Percentiles rank a stretch among this genome's conserved stretches.
Conservation (phyloP, 2,329 filamentous ascomycete genomes). For the Paracoccidioides brasiliensis region DNA sequence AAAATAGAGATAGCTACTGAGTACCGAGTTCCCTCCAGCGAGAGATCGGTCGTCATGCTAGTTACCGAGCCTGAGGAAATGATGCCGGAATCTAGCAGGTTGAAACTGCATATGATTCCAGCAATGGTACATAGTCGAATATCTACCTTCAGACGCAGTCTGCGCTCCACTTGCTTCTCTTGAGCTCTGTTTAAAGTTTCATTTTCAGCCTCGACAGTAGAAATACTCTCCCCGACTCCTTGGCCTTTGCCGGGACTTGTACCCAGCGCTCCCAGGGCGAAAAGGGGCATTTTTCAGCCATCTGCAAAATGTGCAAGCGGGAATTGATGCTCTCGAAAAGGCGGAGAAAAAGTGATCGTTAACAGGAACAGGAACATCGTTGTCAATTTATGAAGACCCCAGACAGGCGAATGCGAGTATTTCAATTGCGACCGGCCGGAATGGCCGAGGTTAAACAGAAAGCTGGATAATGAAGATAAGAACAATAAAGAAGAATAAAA, state of each 20-base stretch:
- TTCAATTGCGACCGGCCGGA: background rate
- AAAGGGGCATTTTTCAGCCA: background rate
- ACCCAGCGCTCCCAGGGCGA: background rate
- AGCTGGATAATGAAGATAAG: too few species aligned
- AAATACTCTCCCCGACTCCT: background rate
- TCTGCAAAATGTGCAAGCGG: background rate
- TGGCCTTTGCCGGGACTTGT: background rate
- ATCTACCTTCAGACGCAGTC: constrained; percentile 50
- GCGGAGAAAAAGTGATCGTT: background rate
- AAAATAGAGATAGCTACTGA: constrained; percentile 62
- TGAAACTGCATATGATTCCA: constrained; percentile 55
- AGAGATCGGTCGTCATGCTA: constrained; percentile 51
- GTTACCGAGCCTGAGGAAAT: constrained; percentile 58
- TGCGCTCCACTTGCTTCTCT: constrained; percentile 1
- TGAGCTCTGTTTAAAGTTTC: background rate
- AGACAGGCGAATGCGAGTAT: background rate
- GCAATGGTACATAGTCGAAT: constrained; percentile 57
- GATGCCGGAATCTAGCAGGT: constrained; percentile 57
- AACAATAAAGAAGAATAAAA: too few species aligned
- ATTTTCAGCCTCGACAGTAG: background rate
- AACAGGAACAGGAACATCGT: background rate
- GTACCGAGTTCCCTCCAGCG: constrained; percentile 52
- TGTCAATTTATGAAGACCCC: too few species aligned
- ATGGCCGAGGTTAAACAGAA: background rate
- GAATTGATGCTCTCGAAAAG: background rate